Evolutionary conservation across 768 basidiomycete genomes (phyloP).

Genomic region (Sarcodon sp.): DNA sequence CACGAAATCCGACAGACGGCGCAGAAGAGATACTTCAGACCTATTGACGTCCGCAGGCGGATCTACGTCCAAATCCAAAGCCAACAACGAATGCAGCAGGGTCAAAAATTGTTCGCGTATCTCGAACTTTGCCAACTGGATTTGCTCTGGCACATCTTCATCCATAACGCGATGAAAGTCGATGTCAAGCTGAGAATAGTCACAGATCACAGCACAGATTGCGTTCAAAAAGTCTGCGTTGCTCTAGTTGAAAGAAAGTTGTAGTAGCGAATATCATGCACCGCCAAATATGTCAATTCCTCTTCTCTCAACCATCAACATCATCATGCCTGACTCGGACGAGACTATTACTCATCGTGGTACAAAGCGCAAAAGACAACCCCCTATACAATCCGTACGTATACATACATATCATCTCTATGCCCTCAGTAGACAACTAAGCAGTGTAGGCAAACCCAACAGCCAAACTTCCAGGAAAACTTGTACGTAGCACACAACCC

Average conservation of each 20-base stretch:
- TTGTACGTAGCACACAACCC: not conserved
- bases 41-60: slow-evolving; percentile 13
- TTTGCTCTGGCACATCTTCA: slow-evolving; percentile 29
- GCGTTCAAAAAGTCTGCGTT: not conserved
- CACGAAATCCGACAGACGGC: slow-evolving; percentile 4
- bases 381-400: too few relatives aligned
- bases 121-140: slow-evolving; percentile 41
- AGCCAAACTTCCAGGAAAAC: not conserved
- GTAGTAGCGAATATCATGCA: not conserved
- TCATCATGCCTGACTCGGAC: not conserved
- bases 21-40: slow-evolving; percentile 1
- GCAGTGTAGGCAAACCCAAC: too few relatives aligned
- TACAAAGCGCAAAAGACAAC: too few relatives aligned
- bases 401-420: too few relatives aligned
- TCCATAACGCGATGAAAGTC: not conserved
- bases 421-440: too few relatives aligned
- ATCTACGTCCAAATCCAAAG: slow-evolving; percentile 28
- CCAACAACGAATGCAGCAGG: slow-evolving; percentile 36
- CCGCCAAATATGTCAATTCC: not conserved
- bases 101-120: slow-evolving; percentile 42
- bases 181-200: not conserved
- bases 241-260: not conserved
- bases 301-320: not conserved
- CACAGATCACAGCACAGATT: not conserved
- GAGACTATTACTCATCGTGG: not conserved